Conservation (phyloP, 495 filamentous ascomycete species). For the Cladorrhinum samala region DNA sequence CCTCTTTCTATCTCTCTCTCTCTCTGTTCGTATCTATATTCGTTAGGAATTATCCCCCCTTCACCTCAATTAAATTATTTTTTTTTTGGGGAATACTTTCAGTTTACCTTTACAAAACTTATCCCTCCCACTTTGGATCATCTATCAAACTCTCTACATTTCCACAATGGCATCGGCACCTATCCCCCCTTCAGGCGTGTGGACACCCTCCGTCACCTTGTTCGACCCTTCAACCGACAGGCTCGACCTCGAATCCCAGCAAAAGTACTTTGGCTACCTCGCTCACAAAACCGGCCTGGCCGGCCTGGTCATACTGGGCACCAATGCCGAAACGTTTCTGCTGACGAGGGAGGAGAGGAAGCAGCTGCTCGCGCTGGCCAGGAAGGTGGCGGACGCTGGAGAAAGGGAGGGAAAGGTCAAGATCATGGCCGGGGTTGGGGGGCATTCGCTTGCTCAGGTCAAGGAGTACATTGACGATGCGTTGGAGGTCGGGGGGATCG, state of each 20-base stretch:
- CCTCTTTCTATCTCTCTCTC: no score
- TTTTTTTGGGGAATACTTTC: no score
- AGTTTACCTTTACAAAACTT: no score
- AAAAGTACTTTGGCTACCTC: constrained; percentile 52
- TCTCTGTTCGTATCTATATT: no score
- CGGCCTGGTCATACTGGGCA: constrained; percentile 57
- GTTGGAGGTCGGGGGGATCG: constrained; percentile 43
- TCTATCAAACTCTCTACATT: no score
- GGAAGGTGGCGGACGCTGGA: constrained; percentile 42
- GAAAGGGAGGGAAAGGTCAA: no score
- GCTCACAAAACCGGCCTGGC: constrained; percentile 44
- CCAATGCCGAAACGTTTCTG: constrained; percentile 61
- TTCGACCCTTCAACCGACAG: constrained; percentile 50
- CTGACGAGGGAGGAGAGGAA: constrained; percentile 55
- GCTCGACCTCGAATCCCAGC: constrained; percentile 43
- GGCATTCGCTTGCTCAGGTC: constrained; percentile 59
- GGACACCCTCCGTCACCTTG: constrained; percentile 44
- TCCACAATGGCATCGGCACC: no score
- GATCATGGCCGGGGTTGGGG: constrained; percentile 58
- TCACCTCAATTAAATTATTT: no score
- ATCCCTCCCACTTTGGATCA: no score
- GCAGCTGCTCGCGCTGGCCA: constrained; percentile 46
- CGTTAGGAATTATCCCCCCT: no score
- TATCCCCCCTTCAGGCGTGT: constrained; percentile 38
- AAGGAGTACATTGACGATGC: constrained; percentile 56